Base-by-base conservation (phyloP, 148 eudicot species). In the Chenopodium suecicum region DNA sequence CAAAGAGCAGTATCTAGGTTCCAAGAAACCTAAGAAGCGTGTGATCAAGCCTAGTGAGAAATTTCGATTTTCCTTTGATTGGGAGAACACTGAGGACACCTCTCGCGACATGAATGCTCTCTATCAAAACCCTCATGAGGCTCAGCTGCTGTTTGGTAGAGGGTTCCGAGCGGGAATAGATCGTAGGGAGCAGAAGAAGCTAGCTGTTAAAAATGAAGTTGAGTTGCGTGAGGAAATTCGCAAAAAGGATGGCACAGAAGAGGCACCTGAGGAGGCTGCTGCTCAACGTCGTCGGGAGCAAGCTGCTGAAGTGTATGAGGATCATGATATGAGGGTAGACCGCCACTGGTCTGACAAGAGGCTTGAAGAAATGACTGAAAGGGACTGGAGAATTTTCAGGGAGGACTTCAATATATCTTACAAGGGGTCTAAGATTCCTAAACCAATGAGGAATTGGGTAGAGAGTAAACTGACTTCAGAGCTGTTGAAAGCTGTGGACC, bases 301-400 rank as follows among this genome's bases (percentile, higher is more conserved):
- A 78, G 93, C 90, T 13, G 91, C 93, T 29, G 94, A 93, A 63
- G 17, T 67, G 73, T 93, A 91, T 70, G 94, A 93, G 27, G 78
- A 88, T 2, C 85, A 85, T 75, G 97, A 93, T 79, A 90, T 90
- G 93, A 83, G 86, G 78, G 90, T 89, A 5, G 93, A 90, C 63
- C 84, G 93, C 7, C 93, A 90, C 76, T 90, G 93, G 93, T 79
- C 91, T 4, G 90, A 89, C 17, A 90, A 89, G 87, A 84, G 76
- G 81, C 88, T 90, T 11, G 93, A 90, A 69, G 92, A 90, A 56
- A 90, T 90, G 92, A 86, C 86, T n/a, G 94, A 94, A 78, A 91
- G 98, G 83, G 96, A 94, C 76, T 92, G 98, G 95, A 88, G 98
- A 34, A 92, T 94, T 48, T 92, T 94, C 86, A 85, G 93, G 80